Evolutionary conservation across 257 asterid genomes (phyloP).

Genomic region (Solanum habrochaites): DNA sequence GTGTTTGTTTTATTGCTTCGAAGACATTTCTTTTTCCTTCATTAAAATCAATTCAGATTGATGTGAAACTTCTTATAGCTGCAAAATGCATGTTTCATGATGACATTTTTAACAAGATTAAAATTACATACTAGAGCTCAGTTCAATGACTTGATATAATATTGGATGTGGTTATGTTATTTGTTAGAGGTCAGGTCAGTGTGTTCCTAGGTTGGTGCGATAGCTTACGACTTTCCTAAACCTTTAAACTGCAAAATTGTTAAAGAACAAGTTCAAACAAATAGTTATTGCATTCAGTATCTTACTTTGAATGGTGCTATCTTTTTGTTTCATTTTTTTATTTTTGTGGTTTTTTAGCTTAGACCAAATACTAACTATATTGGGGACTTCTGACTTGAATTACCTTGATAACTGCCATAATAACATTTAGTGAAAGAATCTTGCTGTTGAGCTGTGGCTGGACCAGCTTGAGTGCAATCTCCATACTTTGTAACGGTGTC

Average conservation of each 20-base stretch:
- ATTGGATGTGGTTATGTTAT: not conserved
- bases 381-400: not conserved
- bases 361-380: not conserved
- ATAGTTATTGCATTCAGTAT: not conserved
- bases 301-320: not conserved
- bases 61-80: not conserved
- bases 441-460: not conserved
- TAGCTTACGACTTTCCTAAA: no score
- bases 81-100: not conserved
- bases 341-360: not conserved
- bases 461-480: not conserved
- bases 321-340: not conserved
- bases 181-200: not conserved
- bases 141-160: not conserved
- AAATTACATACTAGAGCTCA: not conserved
- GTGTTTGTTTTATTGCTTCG: not conserved
- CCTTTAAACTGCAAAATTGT: not conserved
- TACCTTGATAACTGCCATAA: not conserved
- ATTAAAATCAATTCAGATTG: not conserved
- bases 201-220: not conserved
- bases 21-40: not conserved
- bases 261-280: not conserved
- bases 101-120: not conserved
- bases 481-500: not conserved
- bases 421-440: not conserved